Evolutionary conservation across 352 stramenopile species (phyloP), one percentile per base, ranked within the genome.

Genomic region (Peronospora farinosa): DNA sequence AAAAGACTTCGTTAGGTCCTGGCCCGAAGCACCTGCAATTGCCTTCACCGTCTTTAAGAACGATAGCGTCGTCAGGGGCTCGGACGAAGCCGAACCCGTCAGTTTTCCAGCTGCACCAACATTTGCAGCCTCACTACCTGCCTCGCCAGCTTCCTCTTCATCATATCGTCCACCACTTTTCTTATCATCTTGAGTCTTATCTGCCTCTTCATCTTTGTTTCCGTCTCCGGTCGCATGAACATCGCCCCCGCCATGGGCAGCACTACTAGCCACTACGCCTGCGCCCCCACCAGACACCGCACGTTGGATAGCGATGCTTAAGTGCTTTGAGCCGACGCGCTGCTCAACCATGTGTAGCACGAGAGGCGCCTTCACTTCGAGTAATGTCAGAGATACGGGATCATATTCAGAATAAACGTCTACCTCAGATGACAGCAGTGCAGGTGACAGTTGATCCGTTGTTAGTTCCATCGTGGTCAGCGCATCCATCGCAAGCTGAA

Each of bases 341-440:
- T 92, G 81, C 44, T 93, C 82, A 45, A 93, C 88, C 82, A 93
- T 93, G 54, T 91, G 82, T n/a, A 93, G 47, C 32, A 93, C 78
- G 0, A 91, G 57, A 32, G 80, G 80, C 2, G 78, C 78, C 44
- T 93, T 93, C 2, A 88, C 77, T 51, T 91, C 79, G 1, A 93
- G 69, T 37, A 93, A 78, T 10, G 78, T 77, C 31, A 90, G 31
- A 9, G 68, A 86, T 21, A 69, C 67, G 1, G 82, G 80, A 15
- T 90, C 82, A 28, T 90, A 90, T 52, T 89, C 80, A 10, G 78
- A 83, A 21, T 91, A 91, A 5, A 93, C 82, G 32, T 93, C 82
- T 4, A 91, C 80, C 40, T 93, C 82, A 0, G 72, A 83, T 0
- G 78, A 85, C 21, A 91, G 43, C 15, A 93, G 41, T 9, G 78